Conservation (phyloP, 345 rosid species). For the Crucihimalaya himalaica region DNA sequence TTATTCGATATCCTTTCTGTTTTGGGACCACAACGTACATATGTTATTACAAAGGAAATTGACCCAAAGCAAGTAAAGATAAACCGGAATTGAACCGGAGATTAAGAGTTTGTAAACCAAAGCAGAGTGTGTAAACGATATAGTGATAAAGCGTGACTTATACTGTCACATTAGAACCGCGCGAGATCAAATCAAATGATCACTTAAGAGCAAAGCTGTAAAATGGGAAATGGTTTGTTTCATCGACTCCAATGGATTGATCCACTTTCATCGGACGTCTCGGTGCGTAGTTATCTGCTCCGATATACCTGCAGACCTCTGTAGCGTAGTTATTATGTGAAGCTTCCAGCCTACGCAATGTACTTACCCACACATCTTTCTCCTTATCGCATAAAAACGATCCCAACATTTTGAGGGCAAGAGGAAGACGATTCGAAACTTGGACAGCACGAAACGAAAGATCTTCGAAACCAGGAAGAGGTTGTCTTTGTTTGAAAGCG, state of each 20-base stretch:
- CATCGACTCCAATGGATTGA: background rate
- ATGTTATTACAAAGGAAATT: too few relatives aligned
- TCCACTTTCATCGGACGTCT: background rate
- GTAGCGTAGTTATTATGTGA: background rate
- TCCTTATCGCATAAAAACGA: background rate
- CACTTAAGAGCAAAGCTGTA: background rate
- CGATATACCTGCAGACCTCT: background rate
- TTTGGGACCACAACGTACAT: too few relatives aligned
- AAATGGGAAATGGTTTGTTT: background rate
- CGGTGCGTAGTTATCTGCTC: background rate
- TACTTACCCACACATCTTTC: background rate
- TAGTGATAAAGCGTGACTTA: too few relatives aligned
- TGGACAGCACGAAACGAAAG: background rate
- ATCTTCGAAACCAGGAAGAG: background rate
- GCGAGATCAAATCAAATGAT: background rate
- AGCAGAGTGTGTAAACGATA: too few relatives aligned
- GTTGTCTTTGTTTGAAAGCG: background rate
- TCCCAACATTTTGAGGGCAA: background rate
- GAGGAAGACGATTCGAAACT: background rate
- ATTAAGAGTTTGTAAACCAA: too few relatives aligned
- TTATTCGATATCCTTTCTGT: too few relatives aligned
- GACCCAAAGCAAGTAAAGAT: too few relatives aligned
- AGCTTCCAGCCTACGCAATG: background rate
- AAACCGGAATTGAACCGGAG: too few relatives aligned
- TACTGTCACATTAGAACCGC: too few relatives aligned